Evolutionary conservation across 1,284 basidiomycete species (phyloP).

Genomic region (Ustilago crameri): DNA sequence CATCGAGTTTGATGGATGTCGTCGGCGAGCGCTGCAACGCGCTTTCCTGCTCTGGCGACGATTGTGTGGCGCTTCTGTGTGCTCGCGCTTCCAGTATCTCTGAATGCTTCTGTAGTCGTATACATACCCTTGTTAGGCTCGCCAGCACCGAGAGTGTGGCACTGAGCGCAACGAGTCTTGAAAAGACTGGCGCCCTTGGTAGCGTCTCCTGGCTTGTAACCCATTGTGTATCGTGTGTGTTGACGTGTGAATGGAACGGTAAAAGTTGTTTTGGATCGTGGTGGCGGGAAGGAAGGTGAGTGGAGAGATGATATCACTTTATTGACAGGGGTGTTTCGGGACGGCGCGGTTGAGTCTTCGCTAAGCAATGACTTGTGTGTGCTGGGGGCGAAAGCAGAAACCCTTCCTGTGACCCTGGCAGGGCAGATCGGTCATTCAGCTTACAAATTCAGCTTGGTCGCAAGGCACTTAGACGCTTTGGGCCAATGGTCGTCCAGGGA

Average conservation of each 20-base stretch:
- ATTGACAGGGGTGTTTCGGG: slow-evolving; percentile 9
- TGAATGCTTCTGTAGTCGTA: not conserved
- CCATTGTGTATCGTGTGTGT: slow-evolving; percentile 44
- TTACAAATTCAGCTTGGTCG: slow-evolving; percentile 16
- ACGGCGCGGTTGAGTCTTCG: slow-evolving; percentile 3
- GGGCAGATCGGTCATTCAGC: slow-evolving; percentile 15
- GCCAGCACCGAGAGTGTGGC: slow-evolving; percentile 88
- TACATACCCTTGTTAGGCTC: slow-evolving; percentile 77
- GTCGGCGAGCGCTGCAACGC: too few relatives aligned
- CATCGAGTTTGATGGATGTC: too few relatives aligned
- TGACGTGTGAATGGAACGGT: not conserved
- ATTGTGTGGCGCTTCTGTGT: not conserved
- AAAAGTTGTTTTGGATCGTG: slow-evolving; percentile 6
- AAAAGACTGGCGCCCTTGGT: slow-evolving; percentile 66
- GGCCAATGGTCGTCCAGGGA: not conserved
- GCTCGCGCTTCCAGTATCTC: too few relatives aligned
- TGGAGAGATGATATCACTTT: slow-evolving; percentile 8
- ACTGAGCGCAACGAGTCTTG: slow-evolving; percentile 92
- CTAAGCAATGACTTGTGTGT: not conserved
- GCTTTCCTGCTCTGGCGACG: too few relatives aligned
- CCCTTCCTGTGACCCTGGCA: slow-evolving; percentile 8
- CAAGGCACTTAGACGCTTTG: not conserved
- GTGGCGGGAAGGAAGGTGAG: slow-evolving; percentile 1
- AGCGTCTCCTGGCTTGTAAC: slow-evolving; percentile 58
- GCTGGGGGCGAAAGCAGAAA: slow-evolving; percentile 2